These are phyloP conservation scores for Aureobasidium sp. DNA, from an alignment of 2,329 filamentous ascomycete species.

Conservation along the genomic window DNA sequence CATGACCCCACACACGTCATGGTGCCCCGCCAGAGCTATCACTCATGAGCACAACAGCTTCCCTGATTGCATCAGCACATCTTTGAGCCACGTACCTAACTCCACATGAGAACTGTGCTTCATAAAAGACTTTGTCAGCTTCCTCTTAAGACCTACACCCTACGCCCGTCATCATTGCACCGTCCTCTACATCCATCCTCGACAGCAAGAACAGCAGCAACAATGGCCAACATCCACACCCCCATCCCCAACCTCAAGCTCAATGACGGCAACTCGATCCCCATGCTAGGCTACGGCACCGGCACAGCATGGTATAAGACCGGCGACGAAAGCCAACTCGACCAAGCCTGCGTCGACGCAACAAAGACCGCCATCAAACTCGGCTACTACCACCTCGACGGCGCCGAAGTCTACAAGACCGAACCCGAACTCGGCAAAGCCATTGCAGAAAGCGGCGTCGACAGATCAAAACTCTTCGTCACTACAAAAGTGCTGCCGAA, in stretches of 20 bases:
- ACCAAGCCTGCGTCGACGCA: conserved; percentile 48
- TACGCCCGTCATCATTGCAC: background rate
- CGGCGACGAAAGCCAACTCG: conserved; percentile 41
- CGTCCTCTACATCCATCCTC: background rate
- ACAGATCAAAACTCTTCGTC: conserved; percentile 39
- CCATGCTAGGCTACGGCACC: conserved; percentile 64
- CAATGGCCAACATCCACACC: conserved; percentile 35
- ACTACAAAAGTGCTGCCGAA: conserved; percentile 50
- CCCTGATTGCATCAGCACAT: background rate
- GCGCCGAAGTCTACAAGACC: conserved; percentile 55
- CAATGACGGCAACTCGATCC: conserved; percentile 66
- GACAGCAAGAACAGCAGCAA: background rate
- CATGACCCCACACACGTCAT: background rate
- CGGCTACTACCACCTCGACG: conserved; percentile 65
- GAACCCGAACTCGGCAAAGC: conserved; percentile 42
- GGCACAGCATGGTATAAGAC: conserved; percentile 59
- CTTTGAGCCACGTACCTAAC: background rate
- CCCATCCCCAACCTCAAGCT: conserved; percentile 56
- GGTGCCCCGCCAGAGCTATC: background rate
- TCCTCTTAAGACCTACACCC: background rate
- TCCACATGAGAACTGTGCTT: background rate
- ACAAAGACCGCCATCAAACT: conserved; percentile 56
- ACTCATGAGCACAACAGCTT: background rate
- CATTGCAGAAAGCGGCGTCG: conserved; percentile 34
- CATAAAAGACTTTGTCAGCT: background rate